Evolutionary conservation across 78 protist species (phyloP).

Genomic region (Cavenderia fasciculata): DNA sequence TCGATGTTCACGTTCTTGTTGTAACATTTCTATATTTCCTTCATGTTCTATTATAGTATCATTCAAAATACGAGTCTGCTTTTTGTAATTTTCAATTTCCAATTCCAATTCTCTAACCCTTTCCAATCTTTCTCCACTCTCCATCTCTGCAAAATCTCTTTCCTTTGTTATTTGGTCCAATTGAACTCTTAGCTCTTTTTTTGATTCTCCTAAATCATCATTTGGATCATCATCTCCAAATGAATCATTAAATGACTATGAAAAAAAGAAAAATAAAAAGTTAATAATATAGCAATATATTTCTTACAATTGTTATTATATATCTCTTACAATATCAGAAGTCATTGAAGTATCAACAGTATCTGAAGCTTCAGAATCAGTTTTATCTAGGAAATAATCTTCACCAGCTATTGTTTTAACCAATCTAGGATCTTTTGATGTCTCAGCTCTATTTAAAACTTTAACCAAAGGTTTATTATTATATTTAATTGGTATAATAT

Average conservation of each 20-base stretch:
- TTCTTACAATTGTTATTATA: not conserved
- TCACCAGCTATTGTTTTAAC: constrained; percentile 60
- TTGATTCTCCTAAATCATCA: constrained; percentile 72
- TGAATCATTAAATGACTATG: constrained; percentile 55
- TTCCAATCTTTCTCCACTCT: constrained; percentile 16
- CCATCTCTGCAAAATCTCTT: constrained; percentile 29
- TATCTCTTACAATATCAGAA: constrained; percentile 36
- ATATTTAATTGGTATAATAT: constrained; percentile 60
- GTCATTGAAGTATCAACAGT: constrained; percentile 49
- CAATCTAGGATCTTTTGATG: constrained; percentile 71
- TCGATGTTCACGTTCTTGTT: too few species aligned
- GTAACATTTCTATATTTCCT: not conserved
- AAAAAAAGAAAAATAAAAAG: not conserved
- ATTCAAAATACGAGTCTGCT: constrained; percentile 6
- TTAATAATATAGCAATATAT: not conserved
- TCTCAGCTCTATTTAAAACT: not conserved
- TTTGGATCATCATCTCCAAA: constrained; percentile 59
- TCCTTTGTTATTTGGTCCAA: constrained; percentile 48
- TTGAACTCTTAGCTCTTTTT: constrained; percentile 51
- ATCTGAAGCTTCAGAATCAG: constrained; percentile 54
- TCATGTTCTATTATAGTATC: not conserved
- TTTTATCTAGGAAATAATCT: constrained; percentile 62
- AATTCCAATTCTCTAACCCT: constrained; percentile 20
- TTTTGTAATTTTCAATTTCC: constrained; percentile 27
- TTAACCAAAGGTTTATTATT: constrained; percentile 56